A percentile compares a stretch with the other conserved stretches of the same genome.
Evolutionary conservation across 257 asterid genomes (phyloP).

Genomic region (Verbena officinalis): DNA sequence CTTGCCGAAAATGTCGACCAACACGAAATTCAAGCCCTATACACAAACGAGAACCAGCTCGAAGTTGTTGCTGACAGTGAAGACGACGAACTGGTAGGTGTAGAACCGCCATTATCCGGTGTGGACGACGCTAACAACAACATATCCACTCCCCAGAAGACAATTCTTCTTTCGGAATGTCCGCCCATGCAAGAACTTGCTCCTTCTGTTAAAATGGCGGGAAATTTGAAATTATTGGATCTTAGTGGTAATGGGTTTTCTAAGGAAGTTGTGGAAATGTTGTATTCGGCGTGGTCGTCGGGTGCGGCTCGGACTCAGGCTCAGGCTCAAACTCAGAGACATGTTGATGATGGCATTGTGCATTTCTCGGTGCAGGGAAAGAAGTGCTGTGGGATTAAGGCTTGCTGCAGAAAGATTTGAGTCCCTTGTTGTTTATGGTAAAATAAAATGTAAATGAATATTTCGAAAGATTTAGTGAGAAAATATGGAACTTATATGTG

Average conservation of each 20-base stretch:
- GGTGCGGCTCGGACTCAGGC: too few relatives aligned
- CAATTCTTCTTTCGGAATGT: slow-evolving; percentile 24
- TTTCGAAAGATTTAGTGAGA: too few relatives aligned
- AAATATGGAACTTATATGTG: too few relatives aligned
- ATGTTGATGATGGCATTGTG: slow-evolving; percentile 44
- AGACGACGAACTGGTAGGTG: slow-evolving; percentile 49
- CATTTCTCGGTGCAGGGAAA: slow-evolving; percentile 71
- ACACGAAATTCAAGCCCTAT: slow-evolving; percentile 37
- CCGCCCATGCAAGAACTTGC: slow-evolving; percentile 46
- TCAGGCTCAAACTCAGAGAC: too few relatives aligned
- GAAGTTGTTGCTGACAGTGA: slow-evolving; percentile 92
- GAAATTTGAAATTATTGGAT: slow-evolving; percentile 55
- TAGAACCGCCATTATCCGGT: slow-evolving; percentile 34
- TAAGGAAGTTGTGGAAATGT: slow-evolving; percentile 38
- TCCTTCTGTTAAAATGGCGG: slow-evolving; percentile 47
- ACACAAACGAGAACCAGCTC: slow-evolving; percentile 38
- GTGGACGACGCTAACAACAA: slow-evolving; percentile 17
- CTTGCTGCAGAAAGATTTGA: slow-evolving; percentile 78
- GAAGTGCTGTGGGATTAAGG: slow-evolving; percentile 60
- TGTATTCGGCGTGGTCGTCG: slow-evolving; percentile 64
- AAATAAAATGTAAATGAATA: too few relatives aligned
- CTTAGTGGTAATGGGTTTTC: slow-evolving; percentile 69
- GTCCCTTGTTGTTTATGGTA: neutral
- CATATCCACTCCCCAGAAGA: slow-evolving; percentile 26
- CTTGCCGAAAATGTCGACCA: slow-evolving; percentile 64